Evolutionary conservation across 164 flowering plant genomes (phyloP).

Genomic region (Chimonanthus praecox): DNA sequence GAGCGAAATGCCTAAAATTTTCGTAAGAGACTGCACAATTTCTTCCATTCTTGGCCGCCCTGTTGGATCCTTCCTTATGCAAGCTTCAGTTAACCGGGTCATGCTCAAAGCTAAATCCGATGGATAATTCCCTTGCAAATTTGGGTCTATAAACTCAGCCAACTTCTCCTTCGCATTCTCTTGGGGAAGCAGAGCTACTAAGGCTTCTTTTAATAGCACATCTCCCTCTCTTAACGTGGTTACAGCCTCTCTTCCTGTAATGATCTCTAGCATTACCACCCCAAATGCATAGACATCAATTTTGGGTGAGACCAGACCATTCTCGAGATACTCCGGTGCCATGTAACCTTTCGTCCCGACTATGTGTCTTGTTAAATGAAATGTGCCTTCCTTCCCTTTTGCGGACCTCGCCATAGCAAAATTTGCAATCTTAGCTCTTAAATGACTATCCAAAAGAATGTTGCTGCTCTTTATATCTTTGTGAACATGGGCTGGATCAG

Average conservation of each 20-base stretch:
- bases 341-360: conserved; percentile 72
- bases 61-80: conserved; percentile 41
- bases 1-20: conserved; percentile 27
- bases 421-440: conserved; percentile 72
- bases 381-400: conserved; percentile 34
- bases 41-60: conserved; percentile 50
- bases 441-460: conserved; percentile 51
- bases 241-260: conserved; percentile 57
- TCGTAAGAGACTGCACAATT: conserved; percentile 32
- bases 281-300: conserved; percentile 84
- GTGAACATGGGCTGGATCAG: conserved; percentile 67
- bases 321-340: conserved; percentile 83
- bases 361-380: conserved; percentile 44
- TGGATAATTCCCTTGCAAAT: conserved; percentile 42
- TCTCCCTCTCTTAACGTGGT: conserved; percentile 23
- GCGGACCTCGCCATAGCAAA: conserved; percentile 47
- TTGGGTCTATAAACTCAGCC: conserved; percentile 45
- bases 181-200: conserved; percentile 18
- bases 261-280: conserved; percentile 55
- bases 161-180: conserved; percentile 29
- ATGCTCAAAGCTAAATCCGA: conserved; percentile 35
- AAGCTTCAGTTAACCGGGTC: conserved; percentile 34
- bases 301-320: conserved; percentile 65
- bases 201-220: conserved; percentile 21
- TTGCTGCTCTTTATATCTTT: conserved; percentile 60